Base-by-base conservation (phyloP, 306 rosid genomes). In the Crataegus laevigata region DNA sequence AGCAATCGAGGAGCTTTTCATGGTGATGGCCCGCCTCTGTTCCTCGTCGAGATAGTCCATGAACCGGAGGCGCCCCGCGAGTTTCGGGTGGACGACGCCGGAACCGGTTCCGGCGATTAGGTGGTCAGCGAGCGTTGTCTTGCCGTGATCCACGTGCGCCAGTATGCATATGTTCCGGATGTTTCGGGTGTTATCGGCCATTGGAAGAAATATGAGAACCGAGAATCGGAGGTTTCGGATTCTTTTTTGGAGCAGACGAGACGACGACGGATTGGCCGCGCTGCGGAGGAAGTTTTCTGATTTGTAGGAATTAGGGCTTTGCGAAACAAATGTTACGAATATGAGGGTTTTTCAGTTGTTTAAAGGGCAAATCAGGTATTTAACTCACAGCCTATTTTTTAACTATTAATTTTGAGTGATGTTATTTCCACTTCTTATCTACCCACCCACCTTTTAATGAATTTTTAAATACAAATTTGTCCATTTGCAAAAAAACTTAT, bases 121-220 rank as follows among this genome's bases (percentile, higher is more conserved):
- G 76, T 94, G 98, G 82, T 93, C 98, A 57, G 96, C 96, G 6
- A 91, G 91, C 12, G 96, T 93, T 6, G 98, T 94, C 71, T 93
- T 94, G 51, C 97, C 98, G 82, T 91, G 98, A 78, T 91, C 98
- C 4, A 94, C 97, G 75, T 94, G 98, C 11, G 98, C 98, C 3
- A 90, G 55, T 51, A 94, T 88, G 78, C 98, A 91, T 65, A 88
- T 89, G 89, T 91, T 93, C 6, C 98, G 88, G 74, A 94, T 85
- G 36, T 69, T 85, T 18, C 18, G 84, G 19, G 86, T 54, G 11
- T 61, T 29, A 2, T 84, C 89, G 66, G 40, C 75, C 70, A 77
- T 84, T 71, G 52, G 8, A 28, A 43, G 51, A 43, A 43, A 13
- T 43, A 43, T 43, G 0, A 61, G 38, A 14, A 17, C 21, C 66